Percentiles rank a stretch among this genome's conserved stretches.
These are phyloP conservation scores for Smittium mucronatum DNA, from an alignment of 371 early-diverging fungal genomes.

Conservation along the genomic window DNA sequence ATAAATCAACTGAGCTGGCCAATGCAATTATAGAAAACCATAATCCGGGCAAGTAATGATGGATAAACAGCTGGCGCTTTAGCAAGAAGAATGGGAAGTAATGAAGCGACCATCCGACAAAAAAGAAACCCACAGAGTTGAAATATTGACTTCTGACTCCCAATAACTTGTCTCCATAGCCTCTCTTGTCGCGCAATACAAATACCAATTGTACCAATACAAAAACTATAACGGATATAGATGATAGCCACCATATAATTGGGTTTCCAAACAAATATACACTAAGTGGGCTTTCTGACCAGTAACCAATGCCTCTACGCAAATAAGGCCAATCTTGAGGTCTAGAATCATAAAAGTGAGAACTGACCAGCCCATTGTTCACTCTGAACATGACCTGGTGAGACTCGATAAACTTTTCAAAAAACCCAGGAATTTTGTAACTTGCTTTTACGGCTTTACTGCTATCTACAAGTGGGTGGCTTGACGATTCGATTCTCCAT, in stretches of 20 bases:
- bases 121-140: conserved; percentile 61
- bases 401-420: conserved; percentile 66
- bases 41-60: conserved; percentile 93
- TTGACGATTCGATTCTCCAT: conserved; percentile 39
- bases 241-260: conserved; percentile 71
- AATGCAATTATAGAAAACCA: conserved; percentile 66
- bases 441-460: conserved; percentile 24
- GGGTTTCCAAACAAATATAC: conserved; percentile 98
- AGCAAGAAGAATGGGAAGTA: conserved; percentile 91
- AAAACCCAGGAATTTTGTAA: conserved; percentile 40
- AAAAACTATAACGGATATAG: conserved; percentile 49
- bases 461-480: conserved; percentile 12
- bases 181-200: conserved; percentile 54
- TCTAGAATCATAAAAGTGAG: conserved; percentile 78
- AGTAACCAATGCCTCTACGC: conserved; percentile 76
- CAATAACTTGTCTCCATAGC: conserved; percentile 49
- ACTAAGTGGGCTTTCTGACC: conserved; percentile 51
- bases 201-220: conserved; percentile 44
- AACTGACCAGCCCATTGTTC: conserved; percentile 63
- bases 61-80: conserved; percentile 90
- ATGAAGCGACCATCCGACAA: conserved; percentile 80
- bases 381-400: conserved; percentile 69
- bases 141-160: conserved; percentile 38
- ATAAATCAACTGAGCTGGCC: conserved; percentile 56
- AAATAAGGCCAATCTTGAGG: conserved; percentile 77